Percentiles rank a stretch among this genome's conserved stretches.
These are phyloP conservation scores for Lipomyces orientalis DNA, from an alignment of 805 yeast genomes.

Conservation along the genomic window DNA sequence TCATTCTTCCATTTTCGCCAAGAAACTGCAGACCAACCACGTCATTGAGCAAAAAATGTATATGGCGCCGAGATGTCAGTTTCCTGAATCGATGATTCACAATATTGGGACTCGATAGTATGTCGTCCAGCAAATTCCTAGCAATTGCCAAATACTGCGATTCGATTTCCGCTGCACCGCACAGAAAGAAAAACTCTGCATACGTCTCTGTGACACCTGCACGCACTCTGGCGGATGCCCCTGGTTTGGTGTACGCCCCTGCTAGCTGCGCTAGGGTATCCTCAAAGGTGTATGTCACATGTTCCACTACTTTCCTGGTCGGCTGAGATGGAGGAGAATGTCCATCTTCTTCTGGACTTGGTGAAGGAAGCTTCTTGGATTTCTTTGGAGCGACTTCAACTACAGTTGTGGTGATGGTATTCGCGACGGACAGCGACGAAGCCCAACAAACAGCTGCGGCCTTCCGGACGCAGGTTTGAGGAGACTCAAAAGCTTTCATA, in stretches of 20 bases:
- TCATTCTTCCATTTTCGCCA: slow-evolving; percentile 43
- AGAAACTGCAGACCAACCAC: slow-evolving; percentile 41
- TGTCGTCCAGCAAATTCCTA: slow-evolving; percentile 33
- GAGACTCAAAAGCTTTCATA: slow-evolving; percentile 30
- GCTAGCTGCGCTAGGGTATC: slow-evolving; percentile 39
- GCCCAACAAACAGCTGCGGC: slow-evolving; percentile 41
- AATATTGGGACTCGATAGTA: slow-evolving; percentile 32
- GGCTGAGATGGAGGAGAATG: slow-evolving; percentile 24
- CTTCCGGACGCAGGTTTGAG: slow-evolving; percentile 31
- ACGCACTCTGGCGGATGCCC: slow-evolving; percentile 34
- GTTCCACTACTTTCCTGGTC: slow-evolving; percentile 33
- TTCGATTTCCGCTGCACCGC: slow-evolving; percentile 37
- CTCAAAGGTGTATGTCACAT: slow-evolving; percentile 30
- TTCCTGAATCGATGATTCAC: slow-evolving; percentile 27
- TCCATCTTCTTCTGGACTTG: slow-evolving; percentile 22
- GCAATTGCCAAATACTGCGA: slow-evolving; percentile 37
- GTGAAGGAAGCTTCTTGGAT: slow-evolving; percentile 34
- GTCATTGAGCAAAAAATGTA: slow-evolving; percentile 39
- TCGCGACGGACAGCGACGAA: slow-evolving; percentile 32
- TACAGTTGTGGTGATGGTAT: slow-evolving; percentile 28
- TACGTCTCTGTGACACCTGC: slow-evolving; percentile 42
- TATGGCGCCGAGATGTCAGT: slow-evolving; percentile 40
- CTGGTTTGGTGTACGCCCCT: slow-evolving; percentile 34
- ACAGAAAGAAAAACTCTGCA: slow-evolving; percentile 34
- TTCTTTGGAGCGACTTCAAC: slow-evolving; percentile 30